Base-by-base conservation (phyloP, 768 basidiomycete species). In the Suillus americanus region DNA sequence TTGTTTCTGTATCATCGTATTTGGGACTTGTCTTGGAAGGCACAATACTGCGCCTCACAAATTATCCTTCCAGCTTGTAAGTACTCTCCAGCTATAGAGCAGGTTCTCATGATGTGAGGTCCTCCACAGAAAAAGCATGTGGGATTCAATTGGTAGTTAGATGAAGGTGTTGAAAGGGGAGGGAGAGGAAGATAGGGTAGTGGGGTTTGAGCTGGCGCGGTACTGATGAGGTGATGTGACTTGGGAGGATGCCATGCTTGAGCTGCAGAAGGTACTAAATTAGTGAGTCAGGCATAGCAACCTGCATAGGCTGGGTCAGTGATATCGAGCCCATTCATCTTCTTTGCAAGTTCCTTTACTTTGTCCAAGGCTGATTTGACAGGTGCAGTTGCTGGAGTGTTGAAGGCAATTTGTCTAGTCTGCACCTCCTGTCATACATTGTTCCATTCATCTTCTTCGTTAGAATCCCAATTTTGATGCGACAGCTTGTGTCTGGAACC, bases 401-500 rank as follows among this genome's bases (percentile, higher is more conserved):
- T 30, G 28, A 48, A 48, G 1, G 23, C 46, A 0, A 48, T 5
- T 2, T 12, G 1, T 6, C 2, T 48, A 0, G 12, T 50, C 2
- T 50, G 23, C 5, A 50, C 48, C 2, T 50, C 48, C 1, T 2
- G 2, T 6, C 13, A 1, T 2, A 10, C 25, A 1, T 50, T 13
- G 1, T 7, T 50, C 3, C 13, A 1, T 2, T 50, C 25, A 0
- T 50, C 48, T 25, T 50, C 48, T 14, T 50, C 25, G 5, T 50
- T 23, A 14, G 48, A 50, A 6, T 50, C 48, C 48, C 23, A 23
- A 3, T 3, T 3, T 25, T 12, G 46, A 5, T 2, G 2, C 0
- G n/a, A 12, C 0, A 3, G 23, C 12, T 5, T 13, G 0, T 3
- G 0, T 5, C 12, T 46, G n/a, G 45, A 0, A 3, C n/a, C 37